Conservation (phyloP, 139 green algal genomes). For the Asterochloris sp. region DNA sequence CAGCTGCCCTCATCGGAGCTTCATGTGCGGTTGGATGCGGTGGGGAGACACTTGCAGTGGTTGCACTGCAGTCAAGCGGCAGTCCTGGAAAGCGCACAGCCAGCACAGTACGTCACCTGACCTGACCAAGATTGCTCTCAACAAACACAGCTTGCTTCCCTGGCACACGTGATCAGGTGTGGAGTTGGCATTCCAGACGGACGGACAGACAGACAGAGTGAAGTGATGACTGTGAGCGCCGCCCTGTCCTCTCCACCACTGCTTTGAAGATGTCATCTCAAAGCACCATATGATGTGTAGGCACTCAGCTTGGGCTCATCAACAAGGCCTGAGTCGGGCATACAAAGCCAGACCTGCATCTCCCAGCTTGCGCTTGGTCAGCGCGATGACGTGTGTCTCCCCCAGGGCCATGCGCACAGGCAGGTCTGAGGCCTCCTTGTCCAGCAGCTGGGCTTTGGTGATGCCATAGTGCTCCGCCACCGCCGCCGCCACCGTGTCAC, state of each 20-base stretch:
- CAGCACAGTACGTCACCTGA: too few relatives aligned
- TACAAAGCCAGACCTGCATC: slow-evolving; percentile 25
- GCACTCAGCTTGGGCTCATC: neutral
- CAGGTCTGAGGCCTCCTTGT: slow-evolving; percentile 41
- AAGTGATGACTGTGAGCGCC: neutral
- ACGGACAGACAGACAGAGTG: too few relatives aligned
- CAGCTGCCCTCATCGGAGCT: too few relatives aligned
- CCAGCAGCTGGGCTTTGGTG: slow-evolving; percentile 85
- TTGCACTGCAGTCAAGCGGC: too few relatives aligned
- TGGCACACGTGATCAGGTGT: too few relatives aligned
- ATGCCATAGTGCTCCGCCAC: slow-evolving; percentile 87
- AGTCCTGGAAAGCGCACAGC: too few relatives aligned
- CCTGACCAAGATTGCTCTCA: too few relatives aligned
- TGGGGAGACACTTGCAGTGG: too few relatives aligned
- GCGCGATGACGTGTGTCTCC: slow-evolving; percentile 88
- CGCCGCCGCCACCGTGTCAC: slow-evolving; percentile 91
- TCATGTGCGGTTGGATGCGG: too few relatives aligned
- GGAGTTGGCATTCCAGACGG: too few relatives aligned
- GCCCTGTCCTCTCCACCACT: neutral
- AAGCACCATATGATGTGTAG: neutral
- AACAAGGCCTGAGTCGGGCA: slow-evolving; percentile 23
- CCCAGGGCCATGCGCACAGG: slow-evolving; percentile 88
- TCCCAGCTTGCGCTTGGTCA: slow-evolving; percentile 85
- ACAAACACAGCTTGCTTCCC: too few relatives aligned
- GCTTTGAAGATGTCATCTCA: neutral